These are phyloP conservation scores for Begonia loranthoides DNA, from an alignment of 306 rosid species.

Conservation along the genomic window DNA sequence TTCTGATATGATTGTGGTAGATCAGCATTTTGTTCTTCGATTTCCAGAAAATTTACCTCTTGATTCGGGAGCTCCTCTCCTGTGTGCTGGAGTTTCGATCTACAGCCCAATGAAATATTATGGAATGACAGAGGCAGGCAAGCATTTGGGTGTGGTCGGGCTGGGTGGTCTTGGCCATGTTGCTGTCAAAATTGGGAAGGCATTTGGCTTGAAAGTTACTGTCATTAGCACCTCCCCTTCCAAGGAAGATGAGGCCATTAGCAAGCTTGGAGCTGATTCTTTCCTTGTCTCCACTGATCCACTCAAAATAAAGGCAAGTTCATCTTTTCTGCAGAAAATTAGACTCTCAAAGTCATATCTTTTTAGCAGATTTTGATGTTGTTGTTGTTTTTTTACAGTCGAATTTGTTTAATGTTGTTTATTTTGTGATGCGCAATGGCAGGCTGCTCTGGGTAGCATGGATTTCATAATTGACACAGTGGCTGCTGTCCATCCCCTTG, in stretches of 20 bases:
- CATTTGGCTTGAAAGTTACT: slow-evolving; percentile 88
- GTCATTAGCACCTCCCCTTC: slow-evolving; percentile 63
- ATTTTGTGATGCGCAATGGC: background rate
- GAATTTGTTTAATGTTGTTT: background rate
- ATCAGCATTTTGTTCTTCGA: slow-evolving; percentile 50
- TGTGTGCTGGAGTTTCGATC: slow-evolving; percentile 84
- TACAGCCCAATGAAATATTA: slow-evolving; percentile 87
- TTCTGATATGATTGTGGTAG: slow-evolving; percentile 57
- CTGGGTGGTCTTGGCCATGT: slow-evolving; percentile 95
- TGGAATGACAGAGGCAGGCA: slow-evolving; percentile 80
- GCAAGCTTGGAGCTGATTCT: slow-evolving; percentile 73
- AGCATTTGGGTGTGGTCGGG: slow-evolving; percentile 87
- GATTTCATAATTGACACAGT: slow-evolving; percentile 87
- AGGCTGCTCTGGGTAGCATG: slow-evolving; percentile 68
- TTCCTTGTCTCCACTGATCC: slow-evolving; percentile 60
- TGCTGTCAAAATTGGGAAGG: slow-evolving; percentile 77
- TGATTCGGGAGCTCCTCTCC: slow-evolving; percentile 77
- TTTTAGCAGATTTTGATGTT: no score
- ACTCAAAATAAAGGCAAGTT: slow-evolving; percentile 41
- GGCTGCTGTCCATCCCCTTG: slow-evolving; percentile 60
- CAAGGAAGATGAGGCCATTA: slow-evolving; percentile 57
- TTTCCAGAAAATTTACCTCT: slow-evolving; percentile 65
- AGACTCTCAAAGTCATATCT: no score
- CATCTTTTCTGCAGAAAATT: background rate
- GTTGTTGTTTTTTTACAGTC: background rate